Evolutionary conservation across 2,329 filamentous ascomycete species (phyloP), one percentile per base, ranked within the genome.

Genomic region (Fusarium tuaranense): DNA sequence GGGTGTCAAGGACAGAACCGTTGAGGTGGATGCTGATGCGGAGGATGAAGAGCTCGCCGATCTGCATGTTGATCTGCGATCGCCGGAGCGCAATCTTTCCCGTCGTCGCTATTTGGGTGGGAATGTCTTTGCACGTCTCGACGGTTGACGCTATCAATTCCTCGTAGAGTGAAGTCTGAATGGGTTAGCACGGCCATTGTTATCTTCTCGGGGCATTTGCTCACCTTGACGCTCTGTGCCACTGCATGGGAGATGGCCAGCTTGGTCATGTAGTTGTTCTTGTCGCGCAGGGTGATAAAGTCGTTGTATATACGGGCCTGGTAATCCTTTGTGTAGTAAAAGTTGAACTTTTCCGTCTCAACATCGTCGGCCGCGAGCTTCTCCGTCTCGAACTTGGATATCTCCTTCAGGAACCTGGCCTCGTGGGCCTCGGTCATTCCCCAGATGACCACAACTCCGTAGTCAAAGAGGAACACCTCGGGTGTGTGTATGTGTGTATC

Each of bases 301-400:
- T 99, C 97, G 84, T 99, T 99, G 89, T 99, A 99, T 83, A 99
- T 99, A 62, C 97, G 93, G 25, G 97, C 95, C 84, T 99, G 97
- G 82, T 99, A 99, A 81, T 98, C 96, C 79, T 94, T 91, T 4
- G 97, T 98, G 86, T 99, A 98, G 87, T 99, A 99, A 83, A 98
- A 99, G 83, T 99, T 99, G 88, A 99, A 99, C 80, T 96, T 95
- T 83, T 99, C 97, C 57, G 95, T 94, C 85, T 99, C 96, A 34
- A 98, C 92, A 77, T 98, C 95, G 80, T 97, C 95, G 13, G 93
- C 90, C 30, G 92, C 92, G 59, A 98, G 88, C 82, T 98, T 98
- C 81, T 98, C 96, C 46, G 92, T 90, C 83, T 98, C 97, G 78
- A 98, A 99, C 80, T 97, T 98, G 67, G 94, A 91, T 71, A 99